Evolutionary conservation across 2,329 filamentous ascomycete genomes (phyloP), one percentile per base, ranked within the genome.

Genomic region (Daldinia sp.): DNA sequence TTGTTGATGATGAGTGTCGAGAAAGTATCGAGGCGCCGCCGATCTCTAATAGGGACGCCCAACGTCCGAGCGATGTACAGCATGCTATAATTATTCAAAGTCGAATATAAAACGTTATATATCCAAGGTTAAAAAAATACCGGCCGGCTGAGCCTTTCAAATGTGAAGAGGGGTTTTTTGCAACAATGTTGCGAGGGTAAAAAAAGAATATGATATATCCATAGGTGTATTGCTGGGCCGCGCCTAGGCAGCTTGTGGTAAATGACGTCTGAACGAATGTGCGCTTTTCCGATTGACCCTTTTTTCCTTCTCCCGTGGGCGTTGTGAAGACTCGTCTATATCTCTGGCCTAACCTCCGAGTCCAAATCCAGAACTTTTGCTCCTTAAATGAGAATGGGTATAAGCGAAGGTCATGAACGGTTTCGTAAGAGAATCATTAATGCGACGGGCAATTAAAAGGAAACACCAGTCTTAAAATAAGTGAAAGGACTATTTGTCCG

Each of bases 381-480:
- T 69, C 57, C 63, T 46, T 59, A 35, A 63, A 70, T 62, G 66
- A 59, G 54, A 56, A 65, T 50, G 71, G 73, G 67, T 74, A 74
- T 75, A 71, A 73, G 67, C 63, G 71, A 74, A 62, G 59, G 73
- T 67, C 72, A 63, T 75, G 67, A 73, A 67, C 66, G 46, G 63
- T 70, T 65, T 74, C 70, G 60, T 74, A 72, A 70, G 66, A 63
- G 54, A 46, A 66, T 74, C 72, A 66, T 70, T 68, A 74, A 63
- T 30, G 55, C 20, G 58, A 57, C 12, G 57, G 54, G 62, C 28
- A 44, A 60, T 33, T 41, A 42, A 48, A 70, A 57, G 39, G 23
- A 18, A 67, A 51, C 48, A 30, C 33, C 55, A 54, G 55, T 60
- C 37, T 67, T 28, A 59, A 59, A 35, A 12, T 28, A 63, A n/a